Conservation (phyloP, 306 rosid genomes). For the Leucaena leucocephala region DNA sequence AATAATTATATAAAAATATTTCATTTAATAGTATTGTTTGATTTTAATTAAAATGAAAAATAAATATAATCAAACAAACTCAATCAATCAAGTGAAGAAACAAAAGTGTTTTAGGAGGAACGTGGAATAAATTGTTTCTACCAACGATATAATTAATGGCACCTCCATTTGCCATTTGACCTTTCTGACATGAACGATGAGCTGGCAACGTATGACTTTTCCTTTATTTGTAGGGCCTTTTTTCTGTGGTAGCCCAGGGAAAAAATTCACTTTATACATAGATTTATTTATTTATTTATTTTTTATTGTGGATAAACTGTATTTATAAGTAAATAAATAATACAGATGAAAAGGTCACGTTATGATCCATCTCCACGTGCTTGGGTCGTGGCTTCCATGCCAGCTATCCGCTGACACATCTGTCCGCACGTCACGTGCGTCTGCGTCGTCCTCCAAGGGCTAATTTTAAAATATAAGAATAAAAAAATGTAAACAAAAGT, state of each 20-base stretch:
- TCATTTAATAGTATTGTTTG: not conserved
- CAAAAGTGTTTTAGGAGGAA: not conserved
- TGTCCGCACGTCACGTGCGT: conserved; percentile 55
- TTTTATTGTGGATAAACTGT: too few species aligned
- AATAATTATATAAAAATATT: too few species aligned
- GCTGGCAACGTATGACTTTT: not conserved
- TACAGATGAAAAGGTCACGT: conserved; percentile 8
- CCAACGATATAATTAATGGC: not conserved
- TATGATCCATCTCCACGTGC: conserved; percentile 37
- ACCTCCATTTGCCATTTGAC: not conserved
- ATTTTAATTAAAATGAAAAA: not conserved
- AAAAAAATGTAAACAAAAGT: not conserved
- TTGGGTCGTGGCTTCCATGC: conserved; percentile 55
- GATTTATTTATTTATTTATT: too few species aligned
- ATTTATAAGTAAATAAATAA: too few species aligned
- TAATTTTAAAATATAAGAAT: not conserved
- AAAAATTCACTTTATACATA: not conserved
- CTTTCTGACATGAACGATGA: not conserved
- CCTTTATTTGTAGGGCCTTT: not conserved
- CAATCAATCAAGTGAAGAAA: not conserved
- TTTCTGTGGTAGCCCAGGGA: not conserved
- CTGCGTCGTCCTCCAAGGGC: conserved; percentile 34
- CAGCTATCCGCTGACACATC: conserved; percentile 53
- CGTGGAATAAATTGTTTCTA: not conserved
- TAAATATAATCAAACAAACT: not conserved